Conservation (phyloP, 202 grass and related monocot species). For the Cymbopogon flexuosus region DNA sequence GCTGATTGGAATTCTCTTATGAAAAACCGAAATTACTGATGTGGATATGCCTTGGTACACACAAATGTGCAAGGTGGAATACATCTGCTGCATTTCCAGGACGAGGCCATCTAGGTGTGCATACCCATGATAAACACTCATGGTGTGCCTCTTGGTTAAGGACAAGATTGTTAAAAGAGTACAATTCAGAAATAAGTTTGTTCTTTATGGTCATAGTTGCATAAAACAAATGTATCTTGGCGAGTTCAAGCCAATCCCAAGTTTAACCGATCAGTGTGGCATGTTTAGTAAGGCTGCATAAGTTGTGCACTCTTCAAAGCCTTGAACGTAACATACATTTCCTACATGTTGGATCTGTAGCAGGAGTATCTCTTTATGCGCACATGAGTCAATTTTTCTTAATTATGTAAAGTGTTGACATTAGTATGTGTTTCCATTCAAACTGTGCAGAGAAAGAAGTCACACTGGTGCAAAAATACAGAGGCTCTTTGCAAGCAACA, state of each 20-base stretch:
- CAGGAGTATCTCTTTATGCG: too few relatives aligned
- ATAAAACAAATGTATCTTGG: neutral
- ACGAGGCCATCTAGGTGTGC: neutral
- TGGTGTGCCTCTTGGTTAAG: neutral
- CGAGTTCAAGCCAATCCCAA: too few relatives aligned
- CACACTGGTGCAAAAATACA: constrained; percentile 34
- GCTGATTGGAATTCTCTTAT: neutral
- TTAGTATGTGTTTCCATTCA: neutral
- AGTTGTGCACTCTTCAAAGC: neutral
- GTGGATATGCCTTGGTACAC: neutral
- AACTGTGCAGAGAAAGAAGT: constrained; percentile 43
- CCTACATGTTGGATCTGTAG: too few relatives aligned
- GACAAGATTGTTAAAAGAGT: neutral
- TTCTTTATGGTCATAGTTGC: neutral
- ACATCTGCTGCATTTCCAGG: neutral
- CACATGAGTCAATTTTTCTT: neutral
- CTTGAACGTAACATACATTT: too few relatives aligned
- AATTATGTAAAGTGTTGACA: neutral
- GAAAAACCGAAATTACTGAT: neutral
- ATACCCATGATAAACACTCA: neutral
- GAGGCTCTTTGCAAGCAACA: constrained; percentile 30
- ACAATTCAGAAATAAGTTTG: neutral
- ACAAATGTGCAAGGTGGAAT: neutral
- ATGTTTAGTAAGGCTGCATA: too few relatives aligned
- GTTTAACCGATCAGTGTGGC: too few relatives aligned